Conservation (phyloP, 1,284 basidiomycete species). For the Gomphus bonarii region DNA sequence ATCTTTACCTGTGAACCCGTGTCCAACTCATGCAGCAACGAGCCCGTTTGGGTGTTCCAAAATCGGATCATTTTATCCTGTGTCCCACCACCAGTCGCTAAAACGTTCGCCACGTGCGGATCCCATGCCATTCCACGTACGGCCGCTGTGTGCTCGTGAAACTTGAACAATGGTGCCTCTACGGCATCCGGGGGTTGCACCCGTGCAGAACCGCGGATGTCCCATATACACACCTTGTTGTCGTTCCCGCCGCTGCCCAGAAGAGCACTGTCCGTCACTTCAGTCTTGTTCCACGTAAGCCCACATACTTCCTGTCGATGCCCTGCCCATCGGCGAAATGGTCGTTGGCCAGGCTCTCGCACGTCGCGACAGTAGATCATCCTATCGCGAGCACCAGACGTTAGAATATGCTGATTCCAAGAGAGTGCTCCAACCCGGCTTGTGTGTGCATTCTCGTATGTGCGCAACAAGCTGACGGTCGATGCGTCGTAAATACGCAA, state of each 20-base stretch:
- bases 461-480: slow-evolving; percentile 67
- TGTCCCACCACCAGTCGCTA: slow-evolving; percentile 97
- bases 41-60: slow-evolving; percentile 90
- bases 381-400: slow-evolving; percentile 88
- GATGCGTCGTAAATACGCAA: slow-evolving; percentile 95
- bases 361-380: slow-evolving; percentile 90
- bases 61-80: slow-evolving; percentile 96
- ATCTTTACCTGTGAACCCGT: slow-evolving; percentile 82
- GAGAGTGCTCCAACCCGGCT: slow-evolving; percentile 89
- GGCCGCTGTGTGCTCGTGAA: slow-evolving; percentile 93
- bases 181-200: slow-evolving; percentile 32
- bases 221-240: slow-evolving; percentile 98
- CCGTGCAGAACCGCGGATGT: slow-evolving; percentile 55
- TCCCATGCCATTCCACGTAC: slow-evolving; percentile 99
- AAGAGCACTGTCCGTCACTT: slow-evolving; percentile 48
- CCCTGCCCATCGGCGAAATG: slow-evolving; percentile 69
- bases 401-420: slow-evolving; percentile 87
- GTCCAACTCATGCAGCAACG: slow-evolving; percentile 77
- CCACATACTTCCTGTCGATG: slow-evolving; percentile 97
- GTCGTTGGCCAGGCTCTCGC: slow-evolving; percentile 57
- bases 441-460: slow-evolving; percentile 80
- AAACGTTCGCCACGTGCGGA: slow-evolving; percentile 84
- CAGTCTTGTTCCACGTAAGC: slow-evolving; percentile 75
- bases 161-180: slow-evolving; percentile 77
- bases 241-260: slow-evolving; percentile 97